A percentile compares a stretch with the other conserved stretches of the same genome.
Evolutionary conservation across 2,329 filamentous ascomycete species (phyloP).

Genomic region (Beauveria asiatica): DNA sequence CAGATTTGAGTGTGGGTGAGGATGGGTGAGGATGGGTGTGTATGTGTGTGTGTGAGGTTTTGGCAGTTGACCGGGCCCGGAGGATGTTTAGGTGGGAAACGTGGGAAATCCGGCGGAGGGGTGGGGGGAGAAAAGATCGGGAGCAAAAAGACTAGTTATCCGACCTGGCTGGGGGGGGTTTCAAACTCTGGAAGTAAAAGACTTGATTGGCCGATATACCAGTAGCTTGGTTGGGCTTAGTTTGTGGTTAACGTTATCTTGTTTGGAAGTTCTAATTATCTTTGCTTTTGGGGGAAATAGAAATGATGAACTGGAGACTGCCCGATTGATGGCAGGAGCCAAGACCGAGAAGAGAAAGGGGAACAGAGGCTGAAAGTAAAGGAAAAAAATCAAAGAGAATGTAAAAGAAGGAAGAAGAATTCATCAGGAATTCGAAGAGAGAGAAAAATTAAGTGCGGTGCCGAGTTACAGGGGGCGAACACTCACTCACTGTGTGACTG

Average conservation of each 20-base stretch:
- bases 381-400: neutral
- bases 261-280: neutral
- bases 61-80: neutral
- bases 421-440: neutral
- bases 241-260: neutral
- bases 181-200: neutral
- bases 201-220: neutral
- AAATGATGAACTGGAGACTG: neutral
- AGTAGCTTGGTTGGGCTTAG: neutral
- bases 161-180: neutral
- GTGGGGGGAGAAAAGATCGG: conserved; percentile 2
- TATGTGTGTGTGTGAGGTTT: neutral
- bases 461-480: neutral
- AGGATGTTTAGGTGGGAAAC: conserved; percentile 5
- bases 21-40: neutral
- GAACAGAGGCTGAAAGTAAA: neutral
- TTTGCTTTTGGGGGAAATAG: neutral
- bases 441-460: neutral
- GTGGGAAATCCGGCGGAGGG: conserved; percentile 5
- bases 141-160: neutral
- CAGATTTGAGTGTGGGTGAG: neutral
- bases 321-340: neutral
- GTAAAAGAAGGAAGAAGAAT: neutral
- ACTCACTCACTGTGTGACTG: neutral
- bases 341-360: too few species aligned